A percentile compares a stretch with the other conserved stretches of the same genome.
Conservation (phyloP, 768 basidiomycete species). For the Pulveroboletus sp. region DNA sequence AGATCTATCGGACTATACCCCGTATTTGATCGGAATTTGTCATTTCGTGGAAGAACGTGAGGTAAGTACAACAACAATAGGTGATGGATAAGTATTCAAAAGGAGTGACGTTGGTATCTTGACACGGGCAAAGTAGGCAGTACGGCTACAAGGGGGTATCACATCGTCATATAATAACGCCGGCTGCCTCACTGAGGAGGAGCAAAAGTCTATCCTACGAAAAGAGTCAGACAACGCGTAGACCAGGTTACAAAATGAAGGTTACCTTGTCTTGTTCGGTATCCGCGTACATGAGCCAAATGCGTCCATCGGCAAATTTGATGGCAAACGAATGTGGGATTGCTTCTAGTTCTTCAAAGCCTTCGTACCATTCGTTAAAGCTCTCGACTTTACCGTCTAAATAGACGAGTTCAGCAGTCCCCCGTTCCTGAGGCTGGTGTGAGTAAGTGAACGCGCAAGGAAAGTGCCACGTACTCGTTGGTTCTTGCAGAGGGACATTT, state of each 20-base stretch:
- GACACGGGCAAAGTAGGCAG: conserved; percentile 5
- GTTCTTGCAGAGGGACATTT: conserved; percentile 48
- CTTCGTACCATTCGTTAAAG: conserved; percentile 62
- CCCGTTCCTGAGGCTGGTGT: conserved; percentile 26
- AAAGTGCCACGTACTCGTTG: conserved; percentile 39
- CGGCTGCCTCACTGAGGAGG: conserved; percentile 29
- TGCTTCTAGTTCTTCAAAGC: conserved; percentile 63
- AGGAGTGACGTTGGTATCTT: conserved; percentile 10
- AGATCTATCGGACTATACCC: not conserved
- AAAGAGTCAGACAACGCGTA: not conserved
- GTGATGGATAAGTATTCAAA: conserved; percentile 2
- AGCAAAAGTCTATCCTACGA: conserved; percentile 25
- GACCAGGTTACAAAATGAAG: not conserved
- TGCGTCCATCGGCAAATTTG: conserved; percentile 50
- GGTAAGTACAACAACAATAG: not conserved
- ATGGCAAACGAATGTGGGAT: conserved; percentile 67
- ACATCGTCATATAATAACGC: conserved; percentile 23
- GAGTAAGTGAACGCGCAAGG: not conserved
- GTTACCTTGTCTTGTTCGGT: conserved; percentile 61
- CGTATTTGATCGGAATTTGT: not conserved
- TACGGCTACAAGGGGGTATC: conserved; percentile 23
- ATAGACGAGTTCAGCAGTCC: conserved; percentile 35
- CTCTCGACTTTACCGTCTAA: conserved; percentile 45
- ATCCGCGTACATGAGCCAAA: conserved; percentile 62
- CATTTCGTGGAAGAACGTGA: not conserved